Evolutionary conservation across 108 stramenopile species (phyloP), one percentile per base, ranked within the genome.

Genomic region (Cyclostephanos invisitatus): DNA sequence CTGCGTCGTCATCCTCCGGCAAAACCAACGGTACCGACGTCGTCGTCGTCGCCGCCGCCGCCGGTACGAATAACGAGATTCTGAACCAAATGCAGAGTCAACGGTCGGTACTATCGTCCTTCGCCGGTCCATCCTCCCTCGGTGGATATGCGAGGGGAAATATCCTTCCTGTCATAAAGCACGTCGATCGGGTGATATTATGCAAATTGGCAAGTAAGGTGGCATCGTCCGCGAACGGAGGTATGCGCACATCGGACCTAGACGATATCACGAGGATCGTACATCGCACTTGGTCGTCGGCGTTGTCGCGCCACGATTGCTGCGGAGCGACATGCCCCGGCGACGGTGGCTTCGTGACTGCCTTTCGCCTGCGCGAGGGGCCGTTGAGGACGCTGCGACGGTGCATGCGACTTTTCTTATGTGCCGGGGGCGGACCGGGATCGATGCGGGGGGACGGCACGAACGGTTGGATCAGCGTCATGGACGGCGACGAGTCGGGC

Each of bases 81-180:
- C 81, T 87, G 81, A 83, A 76, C 64, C 93, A 94, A 70, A 94
- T 94, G 90, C 76, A 80, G 54, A 81, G 78, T 38, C 93, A 94
- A 71, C 64, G 86, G 67, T 81, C 90, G n/a, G 67, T 91, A 10
- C 66, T 72, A n/a, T 63, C 71, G 58, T 56, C 50, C 60, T 66
- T 73, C 49, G 37, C 51, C 24, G 25, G 54, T n/a, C n/a, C n/a
- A 18, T 36, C 60, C 4, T 20, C 35, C 36, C 21, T 42, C 9
- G 29, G 60, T 1, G 36, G 60, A 18, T 20, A 40, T 18, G 36
- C 24, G 55, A 62, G 57, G 64, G 67, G 32, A 44, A 42, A 18
- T 62, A 40, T 89, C 0, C 81, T 91, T 10, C 92, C 90, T 0
- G 90, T 93, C 6, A 56, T 68, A 18, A 82, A 84, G 57, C 90